Evolutionary conservation across 495 filamentous ascomycete genomes (phyloP).

Genomic region (Recurvomyces mirabilis): DNA sequence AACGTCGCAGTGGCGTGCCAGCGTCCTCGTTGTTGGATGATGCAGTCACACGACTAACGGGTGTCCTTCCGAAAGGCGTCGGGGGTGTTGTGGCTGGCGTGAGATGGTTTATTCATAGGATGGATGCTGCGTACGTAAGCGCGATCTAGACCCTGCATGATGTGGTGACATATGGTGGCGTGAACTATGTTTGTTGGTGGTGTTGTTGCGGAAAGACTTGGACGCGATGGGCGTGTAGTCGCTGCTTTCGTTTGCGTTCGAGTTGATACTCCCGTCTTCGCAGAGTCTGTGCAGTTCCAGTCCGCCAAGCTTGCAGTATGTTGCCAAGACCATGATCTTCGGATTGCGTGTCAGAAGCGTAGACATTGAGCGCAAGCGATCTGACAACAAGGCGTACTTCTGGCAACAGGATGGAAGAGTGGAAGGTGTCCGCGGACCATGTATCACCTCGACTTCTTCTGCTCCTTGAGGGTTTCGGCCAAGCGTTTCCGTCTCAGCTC

Average conservation of each 20-base stretch:
- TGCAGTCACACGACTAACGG: background rate
- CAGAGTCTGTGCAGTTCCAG: no score
- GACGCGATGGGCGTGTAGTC: background rate
- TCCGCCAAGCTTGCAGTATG: no score
- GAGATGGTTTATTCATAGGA: background rate
- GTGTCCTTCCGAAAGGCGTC: conserved; percentile 4
- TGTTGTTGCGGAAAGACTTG: background rate
- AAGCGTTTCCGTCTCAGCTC: conserved; percentile 30
- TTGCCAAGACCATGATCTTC: no score
- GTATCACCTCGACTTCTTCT: background rate
- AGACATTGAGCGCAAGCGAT: background rate
- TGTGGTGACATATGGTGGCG: background rate
- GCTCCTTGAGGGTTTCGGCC: background rate
- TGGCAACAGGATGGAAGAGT: background rate
- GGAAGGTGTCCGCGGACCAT: background rate
- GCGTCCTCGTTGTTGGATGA: background rate
- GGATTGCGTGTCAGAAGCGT: no score
- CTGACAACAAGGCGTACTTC: background rate
- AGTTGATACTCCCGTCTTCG: no score
- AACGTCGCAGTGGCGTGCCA: background rate
- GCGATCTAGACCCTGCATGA: background rate
- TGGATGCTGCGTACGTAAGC: no score
- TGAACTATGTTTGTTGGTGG: background rate
- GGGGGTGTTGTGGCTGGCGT: conserved; percentile 3
- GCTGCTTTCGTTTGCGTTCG: background rate